A percentile compares a stretch with the other conserved stretches of the same genome.
Evolutionary conservation across 1,139 yeast genomes (phyloP).

Genomic region (Nakaseomyces nivariensis): DNA sequence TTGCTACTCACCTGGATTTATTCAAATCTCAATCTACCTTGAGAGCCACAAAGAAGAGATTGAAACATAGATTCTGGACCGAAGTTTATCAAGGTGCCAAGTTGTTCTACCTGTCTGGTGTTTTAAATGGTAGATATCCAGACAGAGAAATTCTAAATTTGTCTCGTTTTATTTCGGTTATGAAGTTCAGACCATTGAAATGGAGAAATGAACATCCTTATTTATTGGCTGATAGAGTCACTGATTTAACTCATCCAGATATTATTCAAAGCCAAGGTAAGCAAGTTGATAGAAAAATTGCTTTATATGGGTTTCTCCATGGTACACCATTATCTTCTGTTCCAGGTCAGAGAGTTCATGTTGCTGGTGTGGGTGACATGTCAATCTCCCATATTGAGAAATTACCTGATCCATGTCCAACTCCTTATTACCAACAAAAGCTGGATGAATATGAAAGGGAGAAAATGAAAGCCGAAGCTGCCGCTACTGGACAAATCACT

Average conservation of each 20-base stretch:
- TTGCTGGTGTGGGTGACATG: constrained; percentile 93
- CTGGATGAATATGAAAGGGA: constrained; percentile 73
- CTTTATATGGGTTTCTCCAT: constrained; percentile 87
- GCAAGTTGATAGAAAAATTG: constrained; percentile 80
- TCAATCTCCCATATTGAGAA: constrained; percentile 69
- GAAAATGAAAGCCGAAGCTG: constrained; percentile 41
- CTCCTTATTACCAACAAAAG: constrained; percentile 83
- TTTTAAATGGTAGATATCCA: constrained; percentile 93
- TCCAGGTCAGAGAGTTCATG: constrained; percentile 71
- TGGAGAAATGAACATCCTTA: constrained; percentile 99
- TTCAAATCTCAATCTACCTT: constrained; percentile 84
- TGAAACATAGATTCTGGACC: constrained; percentile 96
- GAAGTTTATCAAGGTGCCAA: constrained; percentile 99
- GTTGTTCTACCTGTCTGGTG: constrained; percentile 88
- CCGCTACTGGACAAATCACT: constrained; percentile 31
- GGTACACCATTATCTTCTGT: constrained; percentile 74
- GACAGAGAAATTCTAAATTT: constrained; percentile 90
- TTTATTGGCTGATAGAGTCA: constrained; percentile 78
- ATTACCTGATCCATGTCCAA: constrained; percentile 97
- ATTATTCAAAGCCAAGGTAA: constrained; percentile 58
- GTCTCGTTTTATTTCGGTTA: constrained; percentile 86
- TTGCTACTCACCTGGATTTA: constrained; percentile 89
- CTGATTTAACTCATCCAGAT: constrained; percentile 94
- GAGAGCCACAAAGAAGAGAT: constrained; percentile 82
- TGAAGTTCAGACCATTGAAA: constrained; percentile 95